phyloP scores from a whole-genome alignment of 306 rosid species.

The Pyrus communis region DNA sequence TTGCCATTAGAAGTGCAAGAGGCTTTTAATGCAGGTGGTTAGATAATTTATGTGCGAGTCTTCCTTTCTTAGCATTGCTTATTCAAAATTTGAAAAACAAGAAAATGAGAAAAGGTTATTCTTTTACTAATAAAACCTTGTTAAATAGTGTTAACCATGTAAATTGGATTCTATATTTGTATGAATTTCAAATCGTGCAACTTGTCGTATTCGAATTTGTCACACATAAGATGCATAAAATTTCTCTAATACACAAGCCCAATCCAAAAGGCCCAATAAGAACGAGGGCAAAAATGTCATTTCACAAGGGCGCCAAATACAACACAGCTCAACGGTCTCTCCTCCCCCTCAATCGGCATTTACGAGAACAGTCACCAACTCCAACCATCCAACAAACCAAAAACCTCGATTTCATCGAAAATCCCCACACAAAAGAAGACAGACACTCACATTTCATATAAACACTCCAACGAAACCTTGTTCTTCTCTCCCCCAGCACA shows the following conservation, averaged over 20 bases:
- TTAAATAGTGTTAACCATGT: too few species aligned
- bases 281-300: not conserved
- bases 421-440: not conserved
- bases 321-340: not conserved
- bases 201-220: too few species aligned
- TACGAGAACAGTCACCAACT: not conserved
- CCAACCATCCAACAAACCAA: constrained; percentile 18
- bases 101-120: too few species aligned
- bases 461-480: not conserved
- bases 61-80: too few species aligned
- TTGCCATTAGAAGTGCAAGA: not conserved
- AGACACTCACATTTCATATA: not conserved
- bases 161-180: too few species aligned
- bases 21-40: not conserved
- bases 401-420: constrained; percentile 29
- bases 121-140: too few species aligned
- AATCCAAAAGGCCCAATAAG: not conserved
- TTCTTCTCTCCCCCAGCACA: not conserved
- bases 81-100: too few species aligned
- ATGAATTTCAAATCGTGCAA: too few species aligned
- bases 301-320: constrained; percentile 11
- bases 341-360: constrained; percentile 10
- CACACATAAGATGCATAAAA: too few species aligned
- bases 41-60: too few species aligned
- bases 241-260: too few species aligned